These are phyloP conservation scores for Yamadazyma kitorensis DNA, from an alignment of 805 yeast species.

Conservation along the genomic window DNA sequence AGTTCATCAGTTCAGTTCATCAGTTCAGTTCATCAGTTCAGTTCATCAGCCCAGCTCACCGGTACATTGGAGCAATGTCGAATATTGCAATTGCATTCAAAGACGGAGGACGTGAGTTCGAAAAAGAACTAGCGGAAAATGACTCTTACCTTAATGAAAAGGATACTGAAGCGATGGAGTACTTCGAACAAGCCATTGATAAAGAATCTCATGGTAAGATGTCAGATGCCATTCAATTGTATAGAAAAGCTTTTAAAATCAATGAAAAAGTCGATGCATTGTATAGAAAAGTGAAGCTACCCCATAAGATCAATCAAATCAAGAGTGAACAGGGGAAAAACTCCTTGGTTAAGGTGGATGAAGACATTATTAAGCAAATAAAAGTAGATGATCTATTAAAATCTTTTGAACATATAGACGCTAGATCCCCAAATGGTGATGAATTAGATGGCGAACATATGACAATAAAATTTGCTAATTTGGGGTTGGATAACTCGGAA, in stretches of 20 bases:
- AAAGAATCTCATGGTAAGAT: conserved; percentile 72
- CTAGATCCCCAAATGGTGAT: conserved; percentile 24
- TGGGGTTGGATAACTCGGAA: conserved; percentile 21
- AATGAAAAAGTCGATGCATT: conserved; percentile 60
- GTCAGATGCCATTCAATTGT: conserved; percentile 76
- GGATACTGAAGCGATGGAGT: conserved; percentile 49
- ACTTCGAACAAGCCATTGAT: conserved; percentile 67
- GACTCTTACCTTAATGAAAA: conserved; percentile 6
- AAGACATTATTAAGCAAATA: conserved; percentile 33
- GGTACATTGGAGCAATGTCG: no score
- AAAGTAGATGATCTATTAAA: conserved; percentile 40
- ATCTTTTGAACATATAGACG: conserved; percentile 31
- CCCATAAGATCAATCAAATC: conserved; percentile 33
- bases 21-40: no score
- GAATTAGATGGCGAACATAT: conserved; percentile 16
- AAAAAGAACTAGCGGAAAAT: no score
- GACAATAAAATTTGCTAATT: conserved; percentile 24
- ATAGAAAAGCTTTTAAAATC: conserved; percentile 67
- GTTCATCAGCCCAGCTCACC: no score
- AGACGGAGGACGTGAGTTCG: no score
- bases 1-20: no score
- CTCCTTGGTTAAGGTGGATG: conserved; percentile 30
- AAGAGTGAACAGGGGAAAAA: conserved; percentile 27
- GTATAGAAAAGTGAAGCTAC: conserved; percentile 57
- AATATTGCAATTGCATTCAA: no score